Percentiles rank a stretch among this genome's conserved stretches.
phyloP scores from a whole-genome alignment of 2,329 filamentous ascomycete species.

The Epichloe brachyelytri region DNA sequence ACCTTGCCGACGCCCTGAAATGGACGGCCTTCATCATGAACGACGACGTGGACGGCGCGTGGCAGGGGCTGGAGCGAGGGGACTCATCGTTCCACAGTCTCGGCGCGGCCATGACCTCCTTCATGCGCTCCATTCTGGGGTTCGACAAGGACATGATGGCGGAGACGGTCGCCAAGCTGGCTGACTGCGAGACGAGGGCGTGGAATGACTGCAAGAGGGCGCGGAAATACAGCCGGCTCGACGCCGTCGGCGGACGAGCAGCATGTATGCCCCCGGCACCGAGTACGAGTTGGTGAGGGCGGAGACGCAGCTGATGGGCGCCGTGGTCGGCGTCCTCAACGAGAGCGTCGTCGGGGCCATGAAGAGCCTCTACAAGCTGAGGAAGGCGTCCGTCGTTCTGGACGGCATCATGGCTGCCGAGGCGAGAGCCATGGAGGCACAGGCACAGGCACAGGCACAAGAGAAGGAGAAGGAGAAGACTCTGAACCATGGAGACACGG shows the following conservation, averaged over 20 bases:
- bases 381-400: slow-evolving; percentile 76
- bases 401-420: slow-evolving; percentile 70
- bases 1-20: slow-evolving; percentile 47
- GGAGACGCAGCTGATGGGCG: slow-evolving; percentile 78
- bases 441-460: no score
- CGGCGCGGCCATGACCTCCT: slow-evolving; percentile 67
- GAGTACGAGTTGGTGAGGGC: slow-evolving; percentile 79
- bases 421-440: slow-evolving; percentile 30
- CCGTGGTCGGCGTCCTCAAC: slow-evolving; percentile 78
- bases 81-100: slow-evolving; percentile 82
- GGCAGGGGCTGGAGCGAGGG: slow-evolving; percentile 56
- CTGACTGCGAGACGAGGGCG: slow-evolving; percentile 63
- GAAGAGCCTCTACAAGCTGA: slow-evolving; percentile 82
- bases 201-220: slow-evolving; percentile 65
- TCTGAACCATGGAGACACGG: not conserved
- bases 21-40: slow-evolving; percentile 68
- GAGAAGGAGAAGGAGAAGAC: slow-evolving; percentile 17
- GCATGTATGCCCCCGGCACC: slow-evolving; percentile 66
- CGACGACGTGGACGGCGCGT: slow-evolving; percentile 79
- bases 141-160: slow-evolving; percentile 89
- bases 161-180: slow-evolving; percentile 60
- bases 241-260: slow-evolving; percentile 21
- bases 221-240: slow-evolving; percentile 39
- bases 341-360: slow-evolving; percentile 87
- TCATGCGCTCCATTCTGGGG: slow-evolving; percentile 75